Evolutionary conservation across 2,329 filamentous ascomycete species (phyloP).

Genomic region (Bipolaris bicolor): DNA sequence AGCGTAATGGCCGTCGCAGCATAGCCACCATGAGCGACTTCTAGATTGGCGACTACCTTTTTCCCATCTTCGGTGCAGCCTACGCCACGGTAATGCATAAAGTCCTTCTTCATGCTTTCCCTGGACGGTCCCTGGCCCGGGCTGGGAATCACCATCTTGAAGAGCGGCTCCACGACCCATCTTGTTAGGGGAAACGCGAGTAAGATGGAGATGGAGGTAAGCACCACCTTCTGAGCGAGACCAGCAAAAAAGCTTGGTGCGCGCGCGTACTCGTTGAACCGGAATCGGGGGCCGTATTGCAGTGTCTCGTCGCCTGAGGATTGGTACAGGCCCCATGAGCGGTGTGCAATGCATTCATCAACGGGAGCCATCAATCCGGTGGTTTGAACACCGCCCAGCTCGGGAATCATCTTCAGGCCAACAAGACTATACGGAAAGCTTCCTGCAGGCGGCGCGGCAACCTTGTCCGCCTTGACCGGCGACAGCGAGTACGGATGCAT

Average conservation of each 20-base stretch:
- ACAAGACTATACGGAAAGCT: constrained; percentile 52
- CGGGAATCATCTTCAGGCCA: constrained; percentile 60
- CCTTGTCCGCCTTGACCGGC: constrained; percentile 50
- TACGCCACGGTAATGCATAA: constrained; percentile 68
- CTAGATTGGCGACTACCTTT: constrained; percentile 62
- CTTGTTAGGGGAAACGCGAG: constrained; percentile 61
- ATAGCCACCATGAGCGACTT: constrained; percentile 69
- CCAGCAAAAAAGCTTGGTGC: constrained; percentile 58
- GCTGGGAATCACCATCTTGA: constrained; percentile 38
- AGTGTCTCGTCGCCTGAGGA: constrained; percentile 36
- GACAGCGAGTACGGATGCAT: constrained; percentile 60
- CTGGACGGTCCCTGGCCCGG: constrained; percentile 44
- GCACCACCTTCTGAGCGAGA: constrained; percentile 55
- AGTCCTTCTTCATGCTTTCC: constrained; percentile 64
- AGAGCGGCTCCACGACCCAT: constrained; percentile 43
- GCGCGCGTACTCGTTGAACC: constrained; percentile 62
- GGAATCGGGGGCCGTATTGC: constrained; percentile 63
- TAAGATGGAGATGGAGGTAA: constrained; percentile 54
- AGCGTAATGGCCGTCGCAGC: constrained; percentile 69
- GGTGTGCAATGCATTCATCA: constrained; percentile 64
- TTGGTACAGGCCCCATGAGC: constrained; percentile 63
- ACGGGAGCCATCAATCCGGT: constrained; percentile 59
- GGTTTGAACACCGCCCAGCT: constrained; percentile 66
- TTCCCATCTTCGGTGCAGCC: constrained; percentile 61
- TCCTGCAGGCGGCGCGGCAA: constrained; percentile 44